Percentiles rank a stretch among this genome's conserved stretches.
Conservation (phyloP, 139 green algal genomes). For the Chlorella sp. region DNA sequence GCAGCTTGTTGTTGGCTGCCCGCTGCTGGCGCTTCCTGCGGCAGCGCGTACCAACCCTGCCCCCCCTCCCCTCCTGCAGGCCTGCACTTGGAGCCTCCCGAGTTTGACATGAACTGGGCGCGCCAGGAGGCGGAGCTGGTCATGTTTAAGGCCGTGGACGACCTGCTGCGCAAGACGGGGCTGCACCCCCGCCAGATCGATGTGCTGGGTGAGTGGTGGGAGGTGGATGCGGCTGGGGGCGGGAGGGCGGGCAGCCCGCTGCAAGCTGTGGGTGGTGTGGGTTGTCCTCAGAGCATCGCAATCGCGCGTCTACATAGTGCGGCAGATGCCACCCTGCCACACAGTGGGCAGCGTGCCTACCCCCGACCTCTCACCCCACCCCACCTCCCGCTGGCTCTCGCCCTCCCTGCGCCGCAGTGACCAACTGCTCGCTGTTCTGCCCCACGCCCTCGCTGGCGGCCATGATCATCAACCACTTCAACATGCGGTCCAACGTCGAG, state of each 20-base stretch:
- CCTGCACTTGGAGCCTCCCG: slow-evolving; percentile 48
- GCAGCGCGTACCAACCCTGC: not conserved
- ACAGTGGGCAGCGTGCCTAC: not conserved
- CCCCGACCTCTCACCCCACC: not conserved
- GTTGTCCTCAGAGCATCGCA: not conserved
- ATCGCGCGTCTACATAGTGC: not conserved
- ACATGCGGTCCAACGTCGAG: slow-evolving; percentile 77
- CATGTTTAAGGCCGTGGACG: slow-evolving; percentile 66
- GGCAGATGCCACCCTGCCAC: too few species aligned
- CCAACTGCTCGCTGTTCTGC: slow-evolving; percentile 87
- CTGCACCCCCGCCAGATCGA: slow-evolving; percentile 75
- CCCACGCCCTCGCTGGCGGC: slow-evolving; percentile 81
- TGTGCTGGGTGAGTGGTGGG: slow-evolving; percentile 52
- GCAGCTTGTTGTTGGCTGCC: too few species aligned
- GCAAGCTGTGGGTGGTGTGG: not conserved
- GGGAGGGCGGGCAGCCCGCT: not conserved
- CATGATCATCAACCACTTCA: slow-evolving; percentile 90
- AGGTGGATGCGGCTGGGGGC: not conserved
- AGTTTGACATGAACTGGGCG: slow-evolving; percentile 61
- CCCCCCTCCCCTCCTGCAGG: slow-evolving; percentile 12
- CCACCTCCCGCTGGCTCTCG: too few species aligned
- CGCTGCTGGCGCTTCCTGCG: slow-evolving; percentile 3
- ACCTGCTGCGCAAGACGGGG: slow-evolving; percentile 49
- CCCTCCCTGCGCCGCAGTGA: slow-evolving; percentile 54
- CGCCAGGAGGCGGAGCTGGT: slow-evolving; percentile 76